phyloP scores from a whole-genome alignment of 129 eudicot genomes.

The Saposhnikovia divaricata region DNA sequence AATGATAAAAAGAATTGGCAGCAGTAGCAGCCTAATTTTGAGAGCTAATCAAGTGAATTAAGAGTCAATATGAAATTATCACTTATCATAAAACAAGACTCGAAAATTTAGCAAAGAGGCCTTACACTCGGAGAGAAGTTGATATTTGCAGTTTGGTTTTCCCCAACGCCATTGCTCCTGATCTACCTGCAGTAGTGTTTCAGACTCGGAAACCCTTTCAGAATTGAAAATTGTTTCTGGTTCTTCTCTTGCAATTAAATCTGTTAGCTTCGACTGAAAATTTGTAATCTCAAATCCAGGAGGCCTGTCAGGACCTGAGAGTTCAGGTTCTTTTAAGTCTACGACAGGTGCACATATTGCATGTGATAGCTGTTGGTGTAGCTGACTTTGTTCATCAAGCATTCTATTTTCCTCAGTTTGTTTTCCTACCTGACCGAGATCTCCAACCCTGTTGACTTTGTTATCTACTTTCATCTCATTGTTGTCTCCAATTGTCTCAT shows the following conservation, averaged over 20 bases:
- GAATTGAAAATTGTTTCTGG: background rate
- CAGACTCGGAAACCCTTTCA: conserved; percentile 5
- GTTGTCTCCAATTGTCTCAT: background rate
- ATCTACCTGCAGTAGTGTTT: background rate
- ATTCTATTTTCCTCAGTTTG: background rate
- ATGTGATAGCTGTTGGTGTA: background rate
- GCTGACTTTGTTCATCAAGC: conserved; percentile 2
- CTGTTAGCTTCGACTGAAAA: background rate
- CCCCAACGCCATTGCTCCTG: conserved; percentile 1
- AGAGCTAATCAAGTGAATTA: background rate
- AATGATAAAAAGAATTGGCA: background rate
- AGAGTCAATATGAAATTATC: background rate
- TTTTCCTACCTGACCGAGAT: background rate
- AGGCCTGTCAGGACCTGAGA: conserved; percentile 10
- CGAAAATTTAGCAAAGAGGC: background rate
- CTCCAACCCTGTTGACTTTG: background rate
- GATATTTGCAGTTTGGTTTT: background rate
- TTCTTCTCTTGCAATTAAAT: background rate
- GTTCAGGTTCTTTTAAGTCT: background rate
- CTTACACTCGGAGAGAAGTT: background rate
- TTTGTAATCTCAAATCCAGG: background rate
- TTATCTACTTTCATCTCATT: background rate
- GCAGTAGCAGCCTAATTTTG: background rate
- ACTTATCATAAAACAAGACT: background rate
- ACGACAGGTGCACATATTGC: background rate